Percentiles rank a stretch among this genome's conserved stretches.
These are phyloP conservation scores for Coffea humblotiana DNA, from an alignment of 305 asterid genomes.

Conservation along the genomic window DNA sequence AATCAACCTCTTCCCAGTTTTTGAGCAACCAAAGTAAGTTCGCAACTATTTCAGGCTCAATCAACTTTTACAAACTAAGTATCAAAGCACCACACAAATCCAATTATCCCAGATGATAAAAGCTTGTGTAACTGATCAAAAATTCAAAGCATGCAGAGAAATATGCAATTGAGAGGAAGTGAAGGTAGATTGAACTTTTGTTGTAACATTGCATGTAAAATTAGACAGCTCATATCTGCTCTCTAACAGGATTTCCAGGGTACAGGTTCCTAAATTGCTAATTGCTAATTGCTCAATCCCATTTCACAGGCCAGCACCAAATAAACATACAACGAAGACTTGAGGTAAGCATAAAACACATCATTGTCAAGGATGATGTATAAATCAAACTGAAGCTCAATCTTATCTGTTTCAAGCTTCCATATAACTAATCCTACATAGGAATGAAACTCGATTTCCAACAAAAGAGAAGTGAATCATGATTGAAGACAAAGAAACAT, in stretches of 20 bases:
- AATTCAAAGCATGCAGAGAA: neutral
- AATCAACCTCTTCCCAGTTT: neutral
- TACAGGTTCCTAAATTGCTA: neutral
- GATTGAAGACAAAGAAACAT: conserved; percentile 13
- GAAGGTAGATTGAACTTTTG: neutral
- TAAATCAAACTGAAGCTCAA: neutral
- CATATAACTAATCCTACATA: neutral
- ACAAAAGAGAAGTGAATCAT: conserved; percentile 6
- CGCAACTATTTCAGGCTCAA: neutral
- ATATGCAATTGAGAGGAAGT: neutral
- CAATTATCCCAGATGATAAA: neutral
- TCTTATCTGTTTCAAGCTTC: neutral
- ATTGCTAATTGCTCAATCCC: neutral
- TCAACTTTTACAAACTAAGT: neutral
- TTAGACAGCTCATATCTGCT: neutral
- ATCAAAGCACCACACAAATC: neutral
- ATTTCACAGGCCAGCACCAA: neutral
- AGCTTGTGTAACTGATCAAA: neutral
- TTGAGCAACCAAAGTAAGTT: neutral
- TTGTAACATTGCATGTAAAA: neutral
- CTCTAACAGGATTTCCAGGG: neutral
- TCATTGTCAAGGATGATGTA: neutral
- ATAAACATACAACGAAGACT: neutral
- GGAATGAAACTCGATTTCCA: neutral
- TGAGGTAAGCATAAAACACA: neutral